These are phyloP conservation scores for Blastocystis sp. DNA, from an alignment of 352 stramenopile genomes.

Conservation along the genomic window DNA sequence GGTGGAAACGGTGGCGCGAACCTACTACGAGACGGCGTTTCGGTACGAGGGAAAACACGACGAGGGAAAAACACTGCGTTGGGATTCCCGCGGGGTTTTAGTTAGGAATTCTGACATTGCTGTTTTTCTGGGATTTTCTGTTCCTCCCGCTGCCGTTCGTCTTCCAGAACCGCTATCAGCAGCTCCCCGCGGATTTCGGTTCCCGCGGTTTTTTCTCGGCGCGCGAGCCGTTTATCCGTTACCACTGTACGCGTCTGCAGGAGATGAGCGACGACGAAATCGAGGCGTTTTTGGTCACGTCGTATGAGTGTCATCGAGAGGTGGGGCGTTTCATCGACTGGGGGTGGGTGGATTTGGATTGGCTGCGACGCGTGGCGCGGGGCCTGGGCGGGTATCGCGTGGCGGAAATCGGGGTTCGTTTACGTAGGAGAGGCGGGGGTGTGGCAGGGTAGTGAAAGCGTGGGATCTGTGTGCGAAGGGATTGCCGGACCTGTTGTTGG, in stretches of 20 bases:
- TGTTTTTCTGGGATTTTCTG: slow-evolving; percentile 12
- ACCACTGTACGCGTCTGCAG: not conserved
- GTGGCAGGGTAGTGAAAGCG: not conserved
- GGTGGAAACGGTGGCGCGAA: not conserved
- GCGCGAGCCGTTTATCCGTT: not conserved
- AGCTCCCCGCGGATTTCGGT: not conserved
- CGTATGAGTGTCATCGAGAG: not conserved
- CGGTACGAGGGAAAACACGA: not conserved
- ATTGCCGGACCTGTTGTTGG: slow-evolving; percentile 18
- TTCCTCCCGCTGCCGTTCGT: slow-evolving; percentile 16
- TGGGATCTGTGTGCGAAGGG: not conserved
- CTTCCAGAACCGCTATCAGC: not conserved
- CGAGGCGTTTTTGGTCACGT: not conserved
- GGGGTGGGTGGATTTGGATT: not conserved
- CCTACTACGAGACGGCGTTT: not conserved
- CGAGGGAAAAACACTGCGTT: not conserved
- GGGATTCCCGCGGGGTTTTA: not conserved
- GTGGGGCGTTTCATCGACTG: not conserved
- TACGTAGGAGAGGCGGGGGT: not conserved
- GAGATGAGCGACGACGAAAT: not conserved
- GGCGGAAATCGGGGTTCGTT: not conserved
- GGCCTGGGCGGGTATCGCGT: not conserved
- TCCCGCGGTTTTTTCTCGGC: not conserved
- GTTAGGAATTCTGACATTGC: not conserved
- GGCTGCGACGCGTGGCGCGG: not conserved